phyloP scores from a whole-genome alignment of 2,329 filamentous ascomycete genomes.

The Apiospora saccharicola region DNA sequence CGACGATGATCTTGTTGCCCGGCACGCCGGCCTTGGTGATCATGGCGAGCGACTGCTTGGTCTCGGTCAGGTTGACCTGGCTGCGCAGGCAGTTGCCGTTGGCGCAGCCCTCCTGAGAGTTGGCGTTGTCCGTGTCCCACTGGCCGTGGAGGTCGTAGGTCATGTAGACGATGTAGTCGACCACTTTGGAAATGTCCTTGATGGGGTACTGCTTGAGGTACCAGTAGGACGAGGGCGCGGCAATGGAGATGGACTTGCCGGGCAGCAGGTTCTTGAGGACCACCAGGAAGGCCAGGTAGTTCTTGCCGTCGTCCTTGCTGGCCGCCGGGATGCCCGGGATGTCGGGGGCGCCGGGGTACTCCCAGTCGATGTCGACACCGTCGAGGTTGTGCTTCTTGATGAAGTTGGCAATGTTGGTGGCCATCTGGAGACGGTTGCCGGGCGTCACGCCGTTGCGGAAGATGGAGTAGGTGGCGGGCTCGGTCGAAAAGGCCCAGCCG shows the following conservation, averaged over 20 bases:
- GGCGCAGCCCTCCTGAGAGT: slow-evolving; percentile 35
- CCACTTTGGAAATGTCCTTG: slow-evolving; percentile 30
- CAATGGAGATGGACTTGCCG: slow-evolving; percentile 35
- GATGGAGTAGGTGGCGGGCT: slow-evolving; percentile 45
- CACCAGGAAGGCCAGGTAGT: slow-evolving; percentile 46
- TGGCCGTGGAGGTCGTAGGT: slow-evolving; percentile 38
- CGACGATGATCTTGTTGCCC: slow-evolving; percentile 42
- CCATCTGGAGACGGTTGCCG: slow-evolving; percentile 44
- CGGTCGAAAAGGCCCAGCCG: slow-evolving; percentile 53
- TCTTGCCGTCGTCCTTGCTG: slow-evolving; percentile 38
- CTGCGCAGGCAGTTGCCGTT: slow-evolving; percentile 45
- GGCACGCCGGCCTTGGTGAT: slow-evolving; percentile 46
- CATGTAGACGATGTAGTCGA: slow-evolving; percentile 37
- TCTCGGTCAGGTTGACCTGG: slow-evolving; percentile 46
- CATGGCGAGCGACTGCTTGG: slow-evolving; percentile 27
- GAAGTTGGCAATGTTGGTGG: slow-evolving; percentile 44
- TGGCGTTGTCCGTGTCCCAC: slow-evolving; percentile 43
- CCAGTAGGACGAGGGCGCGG: slow-evolving; percentile 41
- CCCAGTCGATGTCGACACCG: slow-evolving; percentile 32
- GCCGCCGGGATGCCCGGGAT: slow-evolving; percentile 45
- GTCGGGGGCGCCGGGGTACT: slow-evolving; percentile 42
- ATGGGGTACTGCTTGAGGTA: slow-evolving; percentile 43
- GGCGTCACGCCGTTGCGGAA: slow-evolving; percentile 45
- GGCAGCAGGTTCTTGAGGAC: slow-evolving; percentile 37
- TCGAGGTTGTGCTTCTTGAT: slow-evolving; percentile 43